phyloP scores from a whole-genome alignment of 2,329 filamentous ascomycete species.

The Stagonosporopsis tanaceti region DNA sequence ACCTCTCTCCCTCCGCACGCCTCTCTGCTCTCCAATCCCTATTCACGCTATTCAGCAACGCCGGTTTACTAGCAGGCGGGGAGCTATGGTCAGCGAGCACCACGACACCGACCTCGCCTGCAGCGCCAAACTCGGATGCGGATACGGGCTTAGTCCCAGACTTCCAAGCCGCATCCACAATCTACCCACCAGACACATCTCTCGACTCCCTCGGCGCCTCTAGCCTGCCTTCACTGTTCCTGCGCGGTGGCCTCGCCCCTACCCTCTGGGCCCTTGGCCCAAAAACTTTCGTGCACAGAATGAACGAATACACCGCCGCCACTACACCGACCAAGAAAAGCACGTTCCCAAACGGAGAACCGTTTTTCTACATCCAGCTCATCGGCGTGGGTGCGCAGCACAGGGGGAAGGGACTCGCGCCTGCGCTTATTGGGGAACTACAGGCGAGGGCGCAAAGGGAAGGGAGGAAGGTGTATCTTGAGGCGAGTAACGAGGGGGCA shows the following conservation, averaged over 20 bases:
- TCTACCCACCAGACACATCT: not conserved
- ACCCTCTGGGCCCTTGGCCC: not conserved
- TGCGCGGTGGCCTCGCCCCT: not conserved
- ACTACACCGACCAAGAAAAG: not conserved
- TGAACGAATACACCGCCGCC: not conserved
- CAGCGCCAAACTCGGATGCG: too few relatives aligned
- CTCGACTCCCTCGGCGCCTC: not conserved
- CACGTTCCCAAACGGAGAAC: not conserved
- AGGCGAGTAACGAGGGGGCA: constrained; percentile 1
- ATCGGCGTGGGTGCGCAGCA: not conserved
- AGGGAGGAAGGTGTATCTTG: not conserved
- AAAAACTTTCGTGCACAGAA: not conserved
- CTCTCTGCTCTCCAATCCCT: not conserved
- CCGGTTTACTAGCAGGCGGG: not conserved
- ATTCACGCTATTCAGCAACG: not conserved
- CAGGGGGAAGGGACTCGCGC: not conserved
- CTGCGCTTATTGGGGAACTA: not conserved
- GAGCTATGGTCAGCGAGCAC: constrained; percentile 1
- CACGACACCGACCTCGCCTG: not conserved
- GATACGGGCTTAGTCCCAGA: not conserved
- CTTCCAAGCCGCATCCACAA: not conserved
- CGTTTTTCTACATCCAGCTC: not conserved
- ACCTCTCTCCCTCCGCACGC: not conserved
- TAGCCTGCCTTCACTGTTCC: not conserved
- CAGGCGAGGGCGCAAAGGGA: not conserved